These are phyloP conservation scores for Trypanosoma cruzi DNA, from an alignment of 208 protist genomes.

Conservation along the genomic window DNA sequence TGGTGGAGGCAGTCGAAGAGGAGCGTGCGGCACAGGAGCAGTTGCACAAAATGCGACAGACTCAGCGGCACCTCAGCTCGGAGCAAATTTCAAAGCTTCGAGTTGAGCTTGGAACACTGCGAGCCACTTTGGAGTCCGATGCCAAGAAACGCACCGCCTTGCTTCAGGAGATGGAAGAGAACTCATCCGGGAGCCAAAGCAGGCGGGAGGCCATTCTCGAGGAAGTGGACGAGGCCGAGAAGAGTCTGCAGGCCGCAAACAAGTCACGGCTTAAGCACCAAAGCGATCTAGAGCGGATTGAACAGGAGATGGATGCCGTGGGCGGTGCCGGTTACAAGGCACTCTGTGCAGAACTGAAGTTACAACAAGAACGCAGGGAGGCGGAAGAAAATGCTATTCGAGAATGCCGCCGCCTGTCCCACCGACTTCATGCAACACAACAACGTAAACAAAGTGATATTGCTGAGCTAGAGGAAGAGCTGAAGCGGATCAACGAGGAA, in stretches of 20 bases:
- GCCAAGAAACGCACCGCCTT: conserved; percentile 41
- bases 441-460: conserved; percentile 66
- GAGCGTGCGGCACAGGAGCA: conserved; percentile 62
- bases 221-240: conserved; percentile 34
- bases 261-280: conserved; percentile 43
- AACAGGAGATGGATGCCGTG: conserved; percentile 71
- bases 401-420: conserved; percentile 57
- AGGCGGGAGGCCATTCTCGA: conserved; percentile 34
- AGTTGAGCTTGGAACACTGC: conserved; percentile 47
- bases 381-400: conserved; percentile 75
- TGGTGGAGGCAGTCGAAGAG: conserved; percentile 74
- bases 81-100: conserved; percentile 59
- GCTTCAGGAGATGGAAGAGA: conserved; percentile 37
- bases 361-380: conserved; percentile 62
- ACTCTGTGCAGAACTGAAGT: conserved; percentile 54
- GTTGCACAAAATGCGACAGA: conserved; percentile 68
- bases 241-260: conserved; percentile 38
- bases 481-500: conserved; percentile 66
- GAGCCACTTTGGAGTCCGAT: conserved; percentile 48
- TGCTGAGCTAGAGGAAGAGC: conserved; percentile 54
- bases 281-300: conserved; percentile 59
- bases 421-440: conserved; percentile 75
- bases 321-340: conserved; percentile 77
- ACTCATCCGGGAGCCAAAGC: conserved; percentile 25
- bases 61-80: conserved; percentile 46